These are phyloP conservation scores for Torulaspora globosa DNA, from an alignment of 1,139 yeast species.

Conservation along the genomic window DNA sequence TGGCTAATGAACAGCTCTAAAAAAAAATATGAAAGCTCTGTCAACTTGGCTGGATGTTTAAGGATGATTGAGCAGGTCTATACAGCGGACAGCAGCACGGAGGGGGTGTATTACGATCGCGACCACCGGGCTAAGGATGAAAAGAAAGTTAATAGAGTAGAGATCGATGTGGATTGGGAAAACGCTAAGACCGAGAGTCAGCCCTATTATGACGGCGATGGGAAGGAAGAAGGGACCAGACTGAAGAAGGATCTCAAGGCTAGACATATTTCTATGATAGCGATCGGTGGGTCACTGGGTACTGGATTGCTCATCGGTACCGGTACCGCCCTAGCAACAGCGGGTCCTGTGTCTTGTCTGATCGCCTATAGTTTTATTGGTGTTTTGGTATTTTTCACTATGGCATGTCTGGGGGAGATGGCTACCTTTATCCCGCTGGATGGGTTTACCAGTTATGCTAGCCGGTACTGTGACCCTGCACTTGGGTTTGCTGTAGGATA, in stretches of 20 bases:
- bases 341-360: constrained; percentile 68
- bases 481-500: constrained; percentile 75
- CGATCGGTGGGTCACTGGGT: constrained; percentile 55
- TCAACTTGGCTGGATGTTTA: not conserved
- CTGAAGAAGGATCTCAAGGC: constrained; percentile 61
- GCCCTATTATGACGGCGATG: constrained; percentile 17
- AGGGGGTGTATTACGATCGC: not conserved
- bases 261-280: constrained; percentile 72
- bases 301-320: constrained; percentile 72
- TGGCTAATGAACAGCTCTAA: not conserved
- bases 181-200: not conserved
- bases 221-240: constrained; percentile 47
- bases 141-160: not conserved
- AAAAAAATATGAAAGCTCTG: not conserved
- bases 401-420: constrained; percentile 71
- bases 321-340: constrained; percentile 56
- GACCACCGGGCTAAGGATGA: not conserved
- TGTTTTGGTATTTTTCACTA: constrained; percentile 59
- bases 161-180: not conserved
- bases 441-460: constrained; percentile 68
- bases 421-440: constrained; percentile 69
- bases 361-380: constrained; percentile 62
- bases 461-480: constrained; percentile 64
- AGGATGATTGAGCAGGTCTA: not conserved
- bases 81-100: not conserved